Conservation (phyloP, 2,329 filamentous ascomycete species). For the Herpotrichia juniperi region DNA sequence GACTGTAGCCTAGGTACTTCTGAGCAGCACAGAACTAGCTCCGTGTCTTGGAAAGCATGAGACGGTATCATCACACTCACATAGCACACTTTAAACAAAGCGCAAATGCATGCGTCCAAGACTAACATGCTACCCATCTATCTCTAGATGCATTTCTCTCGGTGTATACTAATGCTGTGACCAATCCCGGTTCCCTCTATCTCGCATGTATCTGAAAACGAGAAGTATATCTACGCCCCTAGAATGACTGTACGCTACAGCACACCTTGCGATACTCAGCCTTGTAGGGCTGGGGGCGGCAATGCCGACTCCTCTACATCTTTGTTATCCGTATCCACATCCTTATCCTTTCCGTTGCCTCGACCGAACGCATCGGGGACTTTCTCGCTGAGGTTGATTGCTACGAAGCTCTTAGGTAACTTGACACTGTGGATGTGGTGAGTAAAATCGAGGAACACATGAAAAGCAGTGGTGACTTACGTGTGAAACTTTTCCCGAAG, state of each 20-base stretch:
- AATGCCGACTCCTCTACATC: slow-evolving; percentile 1
- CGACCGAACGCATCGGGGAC: slow-evolving; percentile 51
- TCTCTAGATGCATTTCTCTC: no score
- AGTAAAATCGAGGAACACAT: background rate
- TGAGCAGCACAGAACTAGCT: no score
- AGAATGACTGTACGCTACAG: background rate
- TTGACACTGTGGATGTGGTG: slow-evolving; percentile 46
- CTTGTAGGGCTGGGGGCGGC: slow-evolving; percentile 4
- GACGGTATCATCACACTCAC: no score
- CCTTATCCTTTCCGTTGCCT: slow-evolving; percentile 2
- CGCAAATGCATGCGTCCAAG: no score
- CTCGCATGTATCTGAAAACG: no score
- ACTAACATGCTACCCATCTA: no score
- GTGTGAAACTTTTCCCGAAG: slow-evolving; percentile 93
- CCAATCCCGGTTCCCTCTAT: no score
- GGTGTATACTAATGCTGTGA: no score
- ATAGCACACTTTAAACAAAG: no score
- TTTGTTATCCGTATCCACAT: slow-evolving; percentile 3
- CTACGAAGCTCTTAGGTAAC: slow-evolving; percentile 57
- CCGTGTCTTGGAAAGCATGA: no score
- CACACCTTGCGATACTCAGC: background rate
- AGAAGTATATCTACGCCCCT: background rate
- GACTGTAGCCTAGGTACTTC: no score
- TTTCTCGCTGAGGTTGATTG: slow-evolving; percentile 57
- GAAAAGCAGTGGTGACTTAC: slow-evolving; percentile 59